Evolutionary conservation across 2,329 filamentous ascomycete species (phyloP).

Genomic region (Fusarium humuli): DNA sequence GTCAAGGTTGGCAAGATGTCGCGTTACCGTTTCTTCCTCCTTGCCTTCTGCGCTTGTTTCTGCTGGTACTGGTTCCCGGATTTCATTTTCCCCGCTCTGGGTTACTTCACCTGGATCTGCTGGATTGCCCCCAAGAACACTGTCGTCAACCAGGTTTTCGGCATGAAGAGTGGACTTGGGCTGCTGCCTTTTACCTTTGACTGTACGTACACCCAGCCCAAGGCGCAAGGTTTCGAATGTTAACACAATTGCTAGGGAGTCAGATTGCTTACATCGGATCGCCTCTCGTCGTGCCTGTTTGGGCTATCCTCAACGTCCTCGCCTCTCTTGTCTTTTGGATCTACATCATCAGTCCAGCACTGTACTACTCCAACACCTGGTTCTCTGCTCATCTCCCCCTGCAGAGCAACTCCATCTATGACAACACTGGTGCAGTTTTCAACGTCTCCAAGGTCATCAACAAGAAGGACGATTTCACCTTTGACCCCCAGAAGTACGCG

Average conservation of each 20-base stretch:
- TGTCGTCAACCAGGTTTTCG: constrained; percentile 61
- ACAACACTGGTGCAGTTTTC: constrained; percentile 63
- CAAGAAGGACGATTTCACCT: constrained; percentile 53
- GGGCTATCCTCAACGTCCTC: constrained; percentile 62
- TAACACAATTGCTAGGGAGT: constrained; percentile 20
- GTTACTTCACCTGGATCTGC: constrained; percentile 60
- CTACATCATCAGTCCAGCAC: constrained; percentile 56
- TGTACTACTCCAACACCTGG: constrained; percentile 64
- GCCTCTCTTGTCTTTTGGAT: constrained; percentile 62
- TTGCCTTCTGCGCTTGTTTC: constrained; percentile 52
- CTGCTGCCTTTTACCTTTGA: constrained; percentile 58
- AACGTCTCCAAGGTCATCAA: constrained; percentile 62
- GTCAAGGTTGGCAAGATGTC: constrained; percentile 49
- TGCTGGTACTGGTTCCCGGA: constrained; percentile 65
- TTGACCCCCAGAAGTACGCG: constrained; percentile 62
- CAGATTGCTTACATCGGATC: constrained; percentile 56
- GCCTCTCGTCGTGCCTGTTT: constrained; percentile 55
- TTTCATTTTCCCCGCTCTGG: constrained; percentile 58
- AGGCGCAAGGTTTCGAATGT: not conserved
- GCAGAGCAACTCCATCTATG: constrained; percentile 64
- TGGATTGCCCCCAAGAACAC: constrained; percentile 62
- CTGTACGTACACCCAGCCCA: constrained; percentile 43
- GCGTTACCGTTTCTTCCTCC: constrained; percentile 60
- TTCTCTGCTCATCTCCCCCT: constrained; percentile 64
- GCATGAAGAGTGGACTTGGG: constrained; percentile 57